Evolutionary conservation across 805 yeast species (phyloP), one percentile per base, ranked within the genome.

Genomic region (Barnettozyma botsteinii): DNA sequence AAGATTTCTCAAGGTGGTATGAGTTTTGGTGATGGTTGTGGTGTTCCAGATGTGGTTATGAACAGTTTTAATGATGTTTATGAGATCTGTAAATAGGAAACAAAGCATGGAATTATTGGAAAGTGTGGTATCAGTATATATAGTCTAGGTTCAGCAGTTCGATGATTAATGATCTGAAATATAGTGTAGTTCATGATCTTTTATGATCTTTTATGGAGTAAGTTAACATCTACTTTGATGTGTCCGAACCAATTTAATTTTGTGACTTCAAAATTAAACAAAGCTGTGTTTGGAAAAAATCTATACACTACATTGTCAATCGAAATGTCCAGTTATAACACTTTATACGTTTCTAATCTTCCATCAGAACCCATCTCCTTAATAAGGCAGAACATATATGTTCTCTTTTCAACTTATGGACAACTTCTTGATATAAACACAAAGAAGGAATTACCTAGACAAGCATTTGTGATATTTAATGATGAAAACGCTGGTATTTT

Each of bases 31-130:
- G 75, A 72, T 32, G 91, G 95, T 1, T 79, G 86, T 8, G 96
- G 96, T 1, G 89, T 89, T 2, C 95, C 96, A 2, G 96, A 89
- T 61, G 82, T 89, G 47, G 81, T 86, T 1, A 59, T 75, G 24
- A 77, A 79, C 52, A 74, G 82, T 4, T 69, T 83, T 39, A 72
- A 69, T 35, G 75, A 69, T 41, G 93, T 89, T 6, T 28, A 35
- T 4, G 26, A 38, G 18, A 26, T 31, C 15, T 36, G 31, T 41
- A 33, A 33, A 41, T 41, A 37, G 30, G 23, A 18, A 17, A n/a
- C n/a, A n/a, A n/a, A n/a, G n/a, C n/a, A n/a, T n/a, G n/a, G n/a
- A n/a, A n/a, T n/a, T n/a, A n/a, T n/a, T n/a, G n/a, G n/a, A n/a
- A n/a, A n/a, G n/a, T n/a, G n/a, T n/a, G n/a, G n/a, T n/a, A n/a